These are phyloP conservation scores for Malassezia yamatoensis DNA, from an alignment of 1,284 basidiomycete species.

Conservation along the genomic window DNA sequence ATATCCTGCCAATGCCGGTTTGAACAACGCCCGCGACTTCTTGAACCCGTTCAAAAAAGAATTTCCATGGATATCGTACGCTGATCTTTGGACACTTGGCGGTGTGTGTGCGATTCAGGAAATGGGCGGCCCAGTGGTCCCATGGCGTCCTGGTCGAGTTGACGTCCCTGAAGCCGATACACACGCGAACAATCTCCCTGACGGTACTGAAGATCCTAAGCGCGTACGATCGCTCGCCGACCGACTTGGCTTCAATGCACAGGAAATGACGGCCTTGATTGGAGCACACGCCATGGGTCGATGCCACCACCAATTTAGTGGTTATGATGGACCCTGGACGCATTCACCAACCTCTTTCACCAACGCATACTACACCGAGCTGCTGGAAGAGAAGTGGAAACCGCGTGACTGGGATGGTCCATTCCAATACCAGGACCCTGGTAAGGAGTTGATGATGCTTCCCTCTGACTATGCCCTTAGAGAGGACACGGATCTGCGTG, in stretches of 20 bases:
- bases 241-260: slow-evolving; percentile 54
- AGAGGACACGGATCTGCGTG: slow-evolving; percentile 37
- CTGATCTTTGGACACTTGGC: slow-evolving; percentile 50
- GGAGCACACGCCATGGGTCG: slow-evolving; percentile 54
- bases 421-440: slow-evolving; percentile 85
- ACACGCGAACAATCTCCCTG: slow-evolving; percentile 50
- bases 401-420: slow-evolving; percentile 72
- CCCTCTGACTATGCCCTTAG: slow-evolving; percentile 39
- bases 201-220: slow-evolving; percentile 51
- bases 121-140: slow-evolving; percentile 52
- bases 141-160: slow-evolving; percentile 51
- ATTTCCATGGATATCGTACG: slow-evolving; percentile 53
- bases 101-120: slow-evolving; percentile 53
- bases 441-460: slow-evolving; percentile 76
- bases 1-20: slow-evolving; percentile 48
- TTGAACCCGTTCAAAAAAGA: slow-evolving; percentile 52
- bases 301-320: slow-evolving; percentile 41
- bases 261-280: slow-evolving; percentile 55
- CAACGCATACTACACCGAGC: slow-evolving; percentile 48
- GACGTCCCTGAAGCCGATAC: slow-evolving; percentile 50
- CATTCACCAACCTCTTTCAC: slow-evolving; percentile 41
- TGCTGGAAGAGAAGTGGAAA: slow-evolving; percentile 52
- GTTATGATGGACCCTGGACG: slow-evolving; percentile 47
- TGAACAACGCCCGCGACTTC: slow-evolving; percentile 53
- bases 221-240: slow-evolving; percentile 53